Evolutionary conservation across 1,284 basidiomycete genomes (phyloP).

Genomic region (Ceratobasidium sp.): DNA sequence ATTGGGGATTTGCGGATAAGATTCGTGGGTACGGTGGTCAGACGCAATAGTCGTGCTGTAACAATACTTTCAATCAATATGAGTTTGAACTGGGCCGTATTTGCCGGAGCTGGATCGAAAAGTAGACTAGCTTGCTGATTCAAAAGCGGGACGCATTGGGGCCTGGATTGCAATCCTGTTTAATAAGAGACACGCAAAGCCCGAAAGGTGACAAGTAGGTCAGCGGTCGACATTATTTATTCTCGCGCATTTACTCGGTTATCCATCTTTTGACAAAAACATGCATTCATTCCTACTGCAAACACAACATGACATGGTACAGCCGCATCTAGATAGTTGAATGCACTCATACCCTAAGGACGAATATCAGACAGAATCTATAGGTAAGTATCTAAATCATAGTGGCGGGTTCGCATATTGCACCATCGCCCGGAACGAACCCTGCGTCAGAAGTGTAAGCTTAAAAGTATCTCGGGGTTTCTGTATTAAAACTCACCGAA

Average conservation of each 20-base stretch:
- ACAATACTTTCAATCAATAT: constrained; percentile 3
- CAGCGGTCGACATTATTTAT: too few species aligned
- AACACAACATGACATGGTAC: too few species aligned
- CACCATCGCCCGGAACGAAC: constrained; percentile 27
- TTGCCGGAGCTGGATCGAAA: too few species aligned
- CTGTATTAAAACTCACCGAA: constrained; percentile 6
- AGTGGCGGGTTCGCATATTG: constrained; percentile 22
- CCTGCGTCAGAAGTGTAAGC: not conserved
- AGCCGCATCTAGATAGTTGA: not conserved
- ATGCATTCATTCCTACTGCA: too few species aligned
- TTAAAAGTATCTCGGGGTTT: not conserved
- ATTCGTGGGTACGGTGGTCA: constrained; percentile 89
- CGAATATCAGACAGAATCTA: not conserved
- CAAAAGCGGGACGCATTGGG: too few species aligned
- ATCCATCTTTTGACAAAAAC: too few species aligned
- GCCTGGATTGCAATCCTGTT: too few species aligned
- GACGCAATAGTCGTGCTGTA: constrained; percentile 63
- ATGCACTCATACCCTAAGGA: not conserved
- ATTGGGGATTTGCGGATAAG: constrained; percentile 94
- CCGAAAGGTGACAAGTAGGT: too few species aligned
- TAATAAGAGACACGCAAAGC: too few species aligned
- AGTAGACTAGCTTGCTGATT: too few species aligned
- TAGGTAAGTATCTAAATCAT: not conserved
- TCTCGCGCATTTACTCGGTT: too few species aligned
- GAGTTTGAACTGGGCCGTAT: too few species aligned